Evolutionary conservation across 495 filamentous ascomycete species (phyloP), one percentile per base, ranked within the genome.

Genomic region (Durotheca rogersii): DNA sequence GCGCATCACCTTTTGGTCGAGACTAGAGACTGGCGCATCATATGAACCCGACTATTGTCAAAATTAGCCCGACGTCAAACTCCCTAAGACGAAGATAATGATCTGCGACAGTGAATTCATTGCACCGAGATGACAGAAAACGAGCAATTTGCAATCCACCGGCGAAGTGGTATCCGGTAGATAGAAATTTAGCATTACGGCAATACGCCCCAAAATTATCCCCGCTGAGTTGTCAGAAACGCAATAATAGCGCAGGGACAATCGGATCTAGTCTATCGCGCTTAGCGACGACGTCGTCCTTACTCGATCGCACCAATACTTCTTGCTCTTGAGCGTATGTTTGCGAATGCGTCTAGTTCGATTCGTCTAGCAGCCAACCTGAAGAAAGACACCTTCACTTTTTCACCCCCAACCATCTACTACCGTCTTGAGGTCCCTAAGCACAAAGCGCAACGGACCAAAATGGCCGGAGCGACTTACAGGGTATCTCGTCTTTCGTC

Each of bases 51-150:
- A 47, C 43, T 31, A 16, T 33, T 16, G 31, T 38, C 5, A n/a
- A 45, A 15, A 30, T n/a, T 7, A 50, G 9, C 17, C 11, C 30
- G 56, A 54, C 56, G 51, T 60, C 51, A 60, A 60, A 60, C 56
- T n/a, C 32, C 4, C 32, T 4, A 6, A 4, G 32, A 35, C 32
- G n/a, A n/a, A n/a, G n/a, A n/a, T 7, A 30, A 53, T 12, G 33
- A 12, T 23, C 16, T 32, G 32, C 25, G 25, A 42, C 43, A 42
- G 37, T 21, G 7, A 36, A n/a, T 2, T 6, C 19, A 16, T 17
- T 30, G 10, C 38, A 31, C 27, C 38, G 20, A n/a, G n/a, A n/a
- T n/a, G n/a, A n/a, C n/a, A n/a, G n/a, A n/a, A n/a, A n/a, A n/a
- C n/a, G n/a, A n/a, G n/a, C n/a, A n/a, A n/a, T n/a, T n/a, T n/a